Percentiles rank a stretch among this genome's conserved stretches.
These are phyloP conservation scores for Mycosphaerelloides madeirae DNA, from an alignment of 2,329 filamentous ascomycete genomes.

Conservation along the genomic window DNA sequence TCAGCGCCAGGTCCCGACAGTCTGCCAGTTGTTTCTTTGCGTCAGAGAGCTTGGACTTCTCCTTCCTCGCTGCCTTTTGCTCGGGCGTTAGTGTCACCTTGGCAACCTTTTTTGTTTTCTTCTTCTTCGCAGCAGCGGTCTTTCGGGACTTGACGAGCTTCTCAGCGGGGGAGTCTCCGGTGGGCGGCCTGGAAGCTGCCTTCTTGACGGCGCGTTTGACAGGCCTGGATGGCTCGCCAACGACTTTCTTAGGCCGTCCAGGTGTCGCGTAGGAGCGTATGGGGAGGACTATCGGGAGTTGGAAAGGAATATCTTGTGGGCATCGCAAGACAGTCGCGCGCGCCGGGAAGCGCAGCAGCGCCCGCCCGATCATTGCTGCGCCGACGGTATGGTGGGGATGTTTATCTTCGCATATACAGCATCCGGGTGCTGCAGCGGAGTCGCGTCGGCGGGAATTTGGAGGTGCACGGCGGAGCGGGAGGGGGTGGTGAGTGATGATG, in stretches of 20 bases:
- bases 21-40: slow-evolving; percentile 29
- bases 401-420: not conserved
- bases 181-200: slow-evolving; percentile 15
- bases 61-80: slow-evolving; percentile 17
- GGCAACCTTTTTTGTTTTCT: slow-evolving; percentile 26
- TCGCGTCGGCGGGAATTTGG: not conserved
- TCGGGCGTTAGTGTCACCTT: slow-evolving; percentile 15
- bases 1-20: slow-evolving; percentile 37
- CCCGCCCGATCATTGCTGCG: slow-evolving; percentile 19
- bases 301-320: slow-evolving; percentile 7
- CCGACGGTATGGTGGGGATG: not conserved
- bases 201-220: slow-evolving; percentile 30
- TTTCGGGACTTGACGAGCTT: slow-evolving; percentile 21
- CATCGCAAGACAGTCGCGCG: slow-evolving; percentile 11
- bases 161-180: slow-evolving; percentile 20
- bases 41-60: slow-evolving; percentile 10
- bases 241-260: slow-evolving; percentile 29
- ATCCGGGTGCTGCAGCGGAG: too few relatives aligned
- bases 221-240: slow-evolving; percentile 29
- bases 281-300: slow-evolving; percentile 11
- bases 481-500: not conserved
- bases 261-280: slow-evolving; percentile 26
- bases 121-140: slow-evolving; percentile 19
- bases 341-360: slow-evolving; percentile 22
- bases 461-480: not conserved